Conservation (phyloP, 2,329 filamentous ascomycete genomes). For the Cercospora sesami region DNA sequence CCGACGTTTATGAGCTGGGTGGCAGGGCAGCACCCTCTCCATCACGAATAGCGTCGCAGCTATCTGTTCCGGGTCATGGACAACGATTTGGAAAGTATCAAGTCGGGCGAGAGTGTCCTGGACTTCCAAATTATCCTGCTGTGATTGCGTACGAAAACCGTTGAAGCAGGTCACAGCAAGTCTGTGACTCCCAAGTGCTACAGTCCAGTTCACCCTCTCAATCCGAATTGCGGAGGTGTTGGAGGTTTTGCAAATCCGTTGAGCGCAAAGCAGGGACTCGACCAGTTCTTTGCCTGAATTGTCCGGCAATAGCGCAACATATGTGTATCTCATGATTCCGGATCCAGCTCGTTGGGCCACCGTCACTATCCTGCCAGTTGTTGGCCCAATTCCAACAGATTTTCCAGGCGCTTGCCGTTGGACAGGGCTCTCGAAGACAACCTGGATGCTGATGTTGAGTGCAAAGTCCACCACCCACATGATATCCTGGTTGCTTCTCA, state of each 20-base stretch:
- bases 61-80: neutral
- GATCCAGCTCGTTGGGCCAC: neutral
- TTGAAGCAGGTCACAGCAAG: neutral
- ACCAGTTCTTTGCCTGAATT: neutral
- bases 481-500: neutral
- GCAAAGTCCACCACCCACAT: neutral
- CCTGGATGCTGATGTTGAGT: neutral
- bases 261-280: neutral
- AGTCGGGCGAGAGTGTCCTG: neutral
- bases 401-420: neutral
- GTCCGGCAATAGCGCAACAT: neutral
- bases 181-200: neutral
- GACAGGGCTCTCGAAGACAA: neutral
- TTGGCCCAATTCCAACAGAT: neutral
- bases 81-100: neutral
- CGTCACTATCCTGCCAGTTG: neutral
- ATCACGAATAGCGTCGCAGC: neutral
- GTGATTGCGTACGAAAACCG: neutral
- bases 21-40: neutral
- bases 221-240: neutral
- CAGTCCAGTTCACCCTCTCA: neutral
- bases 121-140: neutral
- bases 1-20: neutral
- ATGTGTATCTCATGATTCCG: neutral
- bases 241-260: neutral